Evolutionary conservation across 345 rosid species (phyloP).

Genomic region (Physaria fendleri): DNA sequence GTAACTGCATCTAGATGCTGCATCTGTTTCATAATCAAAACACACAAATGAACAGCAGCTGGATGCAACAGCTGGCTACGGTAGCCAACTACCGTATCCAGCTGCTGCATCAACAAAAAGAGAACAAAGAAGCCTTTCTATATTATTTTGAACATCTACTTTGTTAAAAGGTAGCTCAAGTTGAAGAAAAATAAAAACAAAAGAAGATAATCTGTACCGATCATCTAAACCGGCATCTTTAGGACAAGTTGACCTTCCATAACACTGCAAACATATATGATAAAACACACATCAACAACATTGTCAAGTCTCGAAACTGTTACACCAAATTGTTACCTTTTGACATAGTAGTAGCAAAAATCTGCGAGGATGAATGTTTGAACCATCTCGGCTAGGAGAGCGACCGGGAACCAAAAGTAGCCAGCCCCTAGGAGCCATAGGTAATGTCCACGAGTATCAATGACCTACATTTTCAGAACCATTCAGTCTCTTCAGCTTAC

Average conservation of each 20-base stretch:
- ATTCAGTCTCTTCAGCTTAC: neutral
- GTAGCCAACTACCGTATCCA: too few relatives aligned
- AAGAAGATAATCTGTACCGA: neutral
- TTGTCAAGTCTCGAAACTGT: neutral
- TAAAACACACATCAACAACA: slow-evolving; percentile 9
- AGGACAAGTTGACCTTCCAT: slow-evolving; percentile 38
- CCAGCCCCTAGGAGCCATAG: slow-evolving; percentile 46
- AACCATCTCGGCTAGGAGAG: slow-evolving; percentile 53
- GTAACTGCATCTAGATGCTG: too few relatives aligned
- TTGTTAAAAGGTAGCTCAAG: neutral
- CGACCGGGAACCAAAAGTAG: slow-evolving; percentile 59
- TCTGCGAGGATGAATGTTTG: slow-evolving; percentile 85
- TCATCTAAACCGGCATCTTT: slow-evolving; percentile 37
- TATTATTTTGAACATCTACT: slow-evolving; percentile 23
- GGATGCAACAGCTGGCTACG: too few relatives aligned
- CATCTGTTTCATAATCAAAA: too few relatives aligned
- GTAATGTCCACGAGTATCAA: slow-evolving; percentile 46
- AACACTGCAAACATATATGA: slow-evolving; percentile 28
- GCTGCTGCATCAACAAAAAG: too few relatives aligned
- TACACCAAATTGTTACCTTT: slow-evolving; percentile 38
- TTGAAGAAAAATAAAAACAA: neutral
- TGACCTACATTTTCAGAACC: slow-evolving; percentile 34
- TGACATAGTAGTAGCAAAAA: slow-evolving; percentile 78
- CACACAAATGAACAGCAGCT: too few relatives aligned
- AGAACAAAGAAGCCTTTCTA: slow-evolving; percentile 1